Base-by-base conservation (phyloP, 1,284 basidiomycete genomes). In the Melampsora larici-populina region DNA sequence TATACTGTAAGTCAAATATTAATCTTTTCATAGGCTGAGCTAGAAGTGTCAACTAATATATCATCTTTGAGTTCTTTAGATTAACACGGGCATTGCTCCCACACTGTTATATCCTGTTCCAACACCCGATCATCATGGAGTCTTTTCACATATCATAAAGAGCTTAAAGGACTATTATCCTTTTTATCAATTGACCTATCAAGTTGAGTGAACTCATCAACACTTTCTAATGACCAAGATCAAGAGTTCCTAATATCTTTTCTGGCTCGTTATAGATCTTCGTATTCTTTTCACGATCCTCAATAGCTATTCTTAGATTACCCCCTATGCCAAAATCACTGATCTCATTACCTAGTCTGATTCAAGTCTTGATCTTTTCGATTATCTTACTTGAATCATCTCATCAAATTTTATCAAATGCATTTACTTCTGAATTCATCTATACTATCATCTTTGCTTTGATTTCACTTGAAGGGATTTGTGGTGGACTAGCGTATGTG, bases 261-360 rank as follows among this genome's bases (percentile, higher is more conserved):
- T 55, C 3, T 64, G 26, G 26, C 6, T 63, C 9, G n/a, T n/a
- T 94, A 83, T 93, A 99, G 87, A 89, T 91, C 18, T 94, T 94
- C 65, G 96, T 99, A 66, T 99, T 99, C 86, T 83, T 98, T 79
- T 97, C 95, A 0, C 91, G 97, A 2, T 97, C 94, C 0, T 92
- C 93, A 4, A 91, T 97, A 70, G 92, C 93, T 0, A 81, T 86
- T 64, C 84, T 97, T 64, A 92, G 92, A 13, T 82, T 98, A 1
- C 93, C 94, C 0, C 89, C 96, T 0, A 86, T 98, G 7, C 94
- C 95, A 0, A 83, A 86, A 4, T 85, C 84, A 0, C 85, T 92
- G 18, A 88, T 99, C 1, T 87, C 91, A 17, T 82, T 91, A 0
- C 94, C 93, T 1, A 89, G 92, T 0, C 83, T 91, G 40, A 81